A percentile compares a stretch with the other conserved stretches of the same genome.
Evolutionary conservation across 208 protist species (phyloP).

Genomic region (Trypanosoma brucei): DNA sequence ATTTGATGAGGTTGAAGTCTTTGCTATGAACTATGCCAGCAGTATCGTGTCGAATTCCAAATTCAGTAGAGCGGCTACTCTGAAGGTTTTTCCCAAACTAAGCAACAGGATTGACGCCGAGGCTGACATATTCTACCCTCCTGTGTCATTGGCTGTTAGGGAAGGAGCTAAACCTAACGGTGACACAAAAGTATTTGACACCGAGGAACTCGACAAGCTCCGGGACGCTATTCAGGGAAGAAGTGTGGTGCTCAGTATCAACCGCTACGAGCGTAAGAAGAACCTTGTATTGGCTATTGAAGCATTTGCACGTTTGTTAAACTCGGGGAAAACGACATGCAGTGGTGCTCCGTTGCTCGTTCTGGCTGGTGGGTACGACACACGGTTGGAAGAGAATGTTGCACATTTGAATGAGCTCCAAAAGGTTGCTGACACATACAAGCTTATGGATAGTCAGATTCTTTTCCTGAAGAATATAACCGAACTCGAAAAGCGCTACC

Average conservation of each 20-base stretch:
- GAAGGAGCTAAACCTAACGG: neutral
- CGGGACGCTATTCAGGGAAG: constrained; percentile 13
- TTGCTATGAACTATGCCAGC: constrained; percentile 43
- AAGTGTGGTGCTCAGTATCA: constrained; percentile 94
- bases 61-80: constrained; percentile 50
- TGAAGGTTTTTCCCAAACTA: constrained; percentile 56
- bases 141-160: constrained; percentile 26
- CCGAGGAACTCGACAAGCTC: constrained; percentile 8
- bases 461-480: constrained; percentile 83
- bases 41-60: constrained; percentile 82
- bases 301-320: constrained; percentile 50
- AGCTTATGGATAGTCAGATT: constrained; percentile 39
- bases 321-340: neutral
- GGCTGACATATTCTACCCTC: constrained; percentile 76
- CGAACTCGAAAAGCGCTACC: constrained; percentile 46
- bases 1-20: constrained; percentile 87
- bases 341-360: constrained; percentile 46
- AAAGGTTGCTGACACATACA: constrained; percentile 23
- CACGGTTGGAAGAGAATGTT: constrained; percentile 74
- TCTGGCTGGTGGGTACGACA: constrained; percentile 87
- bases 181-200: neutral
- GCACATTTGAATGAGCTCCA: constrained; percentile 73
- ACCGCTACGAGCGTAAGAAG: constrained; percentile 98
- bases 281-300: constrained; percentile 90
- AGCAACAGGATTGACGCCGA: constrained; percentile 25